phyloP scores from a whole-genome alignment of 495 filamentous ascomycete genomes.

The Penicillium manginii region DNA sequence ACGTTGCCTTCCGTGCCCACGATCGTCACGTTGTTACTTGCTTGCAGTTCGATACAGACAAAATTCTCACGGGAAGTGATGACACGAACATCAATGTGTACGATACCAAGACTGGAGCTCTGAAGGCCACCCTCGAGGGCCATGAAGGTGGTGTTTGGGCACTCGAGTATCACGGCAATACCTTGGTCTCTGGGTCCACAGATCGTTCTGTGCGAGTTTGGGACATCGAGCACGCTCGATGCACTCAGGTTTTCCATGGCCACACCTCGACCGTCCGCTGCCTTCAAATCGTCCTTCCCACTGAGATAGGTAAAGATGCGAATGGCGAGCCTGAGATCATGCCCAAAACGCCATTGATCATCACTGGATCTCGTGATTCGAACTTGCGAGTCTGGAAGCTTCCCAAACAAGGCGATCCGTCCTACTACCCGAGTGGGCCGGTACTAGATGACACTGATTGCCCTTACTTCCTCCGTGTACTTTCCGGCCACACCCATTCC shows the following conservation, averaged over 20 bases:
- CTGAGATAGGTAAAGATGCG: slow-evolving; percentile 67
- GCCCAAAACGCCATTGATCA: slow-evolving; percentile 91
- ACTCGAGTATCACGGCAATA: slow-evolving; percentile 93
- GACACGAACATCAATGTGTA: slow-evolving; percentile 99
- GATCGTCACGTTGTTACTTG: slow-evolving; percentile 97
- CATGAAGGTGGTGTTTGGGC: slow-evolving; percentile 99
- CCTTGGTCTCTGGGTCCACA: slow-evolving; percentile 92
- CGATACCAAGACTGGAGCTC: slow-evolving; percentile 90
- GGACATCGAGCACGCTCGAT: slow-evolving; percentile 91
- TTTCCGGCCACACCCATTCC: slow-evolving; percentile 88
- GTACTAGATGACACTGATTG: slow-evolving; percentile 82
- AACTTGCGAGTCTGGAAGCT: slow-evolving; percentile 95
- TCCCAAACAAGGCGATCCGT: slow-evolving; percentile 74
- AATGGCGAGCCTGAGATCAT: slow-evolving; percentile 83
- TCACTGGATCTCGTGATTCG: slow-evolving; percentile 95
- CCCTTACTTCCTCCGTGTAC: slow-evolving; percentile 88
- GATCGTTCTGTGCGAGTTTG: slow-evolving; percentile 95
- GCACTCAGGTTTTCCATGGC: slow-evolving; percentile 94
- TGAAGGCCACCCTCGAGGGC: slow-evolving; percentile 80
- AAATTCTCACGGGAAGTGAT: slow-evolving; percentile 96
- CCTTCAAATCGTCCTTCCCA: slow-evolving; percentile 90
- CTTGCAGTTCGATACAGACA: slow-evolving; percentile 95
- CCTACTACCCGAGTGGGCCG: slow-evolving; percentile 75
- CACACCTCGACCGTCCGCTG: slow-evolving; percentile 98
- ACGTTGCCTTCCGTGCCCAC: slow-evolving; percentile 95